phyloP scores from a whole-genome alignment of 2,329 filamentous ascomycete genomes.

The Botrytis aclada region DNA sequence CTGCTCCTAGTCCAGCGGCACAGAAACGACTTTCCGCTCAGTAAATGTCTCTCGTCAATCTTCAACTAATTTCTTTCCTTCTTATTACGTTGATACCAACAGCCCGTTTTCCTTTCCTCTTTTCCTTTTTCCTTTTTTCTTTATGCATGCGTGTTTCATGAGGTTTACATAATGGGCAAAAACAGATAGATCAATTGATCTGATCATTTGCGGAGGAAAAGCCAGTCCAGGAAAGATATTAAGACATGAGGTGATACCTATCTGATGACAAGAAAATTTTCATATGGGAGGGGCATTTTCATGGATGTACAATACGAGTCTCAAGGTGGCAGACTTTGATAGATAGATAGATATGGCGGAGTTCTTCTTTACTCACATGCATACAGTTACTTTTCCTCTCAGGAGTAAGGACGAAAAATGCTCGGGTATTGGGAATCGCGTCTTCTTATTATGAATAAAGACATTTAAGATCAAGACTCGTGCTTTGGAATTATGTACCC shows the following conservation, averaged over 20 bases:
- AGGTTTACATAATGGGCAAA: neutral
- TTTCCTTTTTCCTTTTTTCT: neutral
- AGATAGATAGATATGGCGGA: neutral
- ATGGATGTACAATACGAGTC: constrained; percentile 8
- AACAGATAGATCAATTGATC: neutral
- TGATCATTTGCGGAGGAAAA: neutral
- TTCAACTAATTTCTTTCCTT: neutral
- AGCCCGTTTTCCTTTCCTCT: neutral
- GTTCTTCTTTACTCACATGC: constrained; percentile 1
- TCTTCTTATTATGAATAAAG: neutral
- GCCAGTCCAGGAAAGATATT: constrained; percentile 1
- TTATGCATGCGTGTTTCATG: neutral
- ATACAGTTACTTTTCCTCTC: neutral
- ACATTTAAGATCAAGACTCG: neutral
- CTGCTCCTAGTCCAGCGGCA: constrained; percentile 30
- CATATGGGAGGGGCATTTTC: neutral
- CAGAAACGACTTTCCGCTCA: constrained; percentile 12
- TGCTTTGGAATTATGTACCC: neutral
- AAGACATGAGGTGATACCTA: neutral
- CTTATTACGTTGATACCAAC: constrained; percentile 13
- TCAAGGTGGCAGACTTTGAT: neutral
- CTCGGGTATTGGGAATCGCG: neutral
- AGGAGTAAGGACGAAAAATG: neutral
- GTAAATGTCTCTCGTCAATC: neutral
- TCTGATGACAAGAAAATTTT: neutral